A percentile compares a stretch with the other conserved stretches of the same genome.
Evolutionary conservation across 345 rosid species (phyloP).

Genomic region (Microthlaspi erraticum): DNA sequence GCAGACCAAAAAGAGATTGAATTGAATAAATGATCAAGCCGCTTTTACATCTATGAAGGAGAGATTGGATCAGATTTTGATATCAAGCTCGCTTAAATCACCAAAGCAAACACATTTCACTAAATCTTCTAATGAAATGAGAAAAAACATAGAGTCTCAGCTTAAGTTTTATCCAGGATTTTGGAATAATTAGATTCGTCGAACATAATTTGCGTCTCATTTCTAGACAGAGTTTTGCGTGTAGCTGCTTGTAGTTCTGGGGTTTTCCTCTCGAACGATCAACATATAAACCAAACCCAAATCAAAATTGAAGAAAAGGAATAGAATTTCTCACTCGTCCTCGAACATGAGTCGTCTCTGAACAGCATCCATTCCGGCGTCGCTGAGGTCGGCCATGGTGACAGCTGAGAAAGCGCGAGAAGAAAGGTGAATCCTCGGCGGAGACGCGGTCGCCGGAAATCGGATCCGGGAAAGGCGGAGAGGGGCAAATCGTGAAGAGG

Average conservation of each 20-base stretch:
- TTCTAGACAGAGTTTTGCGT: not conserved
- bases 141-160: not conserved
- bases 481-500: slow-evolving; percentile 22
- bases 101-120: not conserved
- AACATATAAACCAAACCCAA: not conserved
- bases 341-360: slow-evolving; percentile 99
- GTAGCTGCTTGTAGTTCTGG: not conserved
- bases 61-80: not conserved
- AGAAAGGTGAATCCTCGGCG: slow-evolving; percentile 34
- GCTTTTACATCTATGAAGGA: not conserved
- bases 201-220: not conserved
- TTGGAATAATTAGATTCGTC: slow-evolving; percentile 2
- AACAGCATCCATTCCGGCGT: slow-evolving; percentile 94
- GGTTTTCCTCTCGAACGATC: not conserved
- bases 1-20: slow-evolving; percentile 28
- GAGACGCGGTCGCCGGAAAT: slow-evolving; percentile 9
- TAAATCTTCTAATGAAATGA: not conserved
- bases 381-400: slow-evolving; percentile 60
- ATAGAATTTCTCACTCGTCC: slow-evolving; percentile 63
- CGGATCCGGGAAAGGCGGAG: slow-evolving; percentile 10
- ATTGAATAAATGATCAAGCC: slow-evolving; percentile 3
- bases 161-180: not conserved
- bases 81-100: not conserved
- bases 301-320: slow-evolving; percentile 12
- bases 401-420: slow-evolving; percentile 30